These are phyloP conservation scores for Candida koratica DNA, from an alignment of 805 yeast genomes.

Conservation along the genomic window DNA sequence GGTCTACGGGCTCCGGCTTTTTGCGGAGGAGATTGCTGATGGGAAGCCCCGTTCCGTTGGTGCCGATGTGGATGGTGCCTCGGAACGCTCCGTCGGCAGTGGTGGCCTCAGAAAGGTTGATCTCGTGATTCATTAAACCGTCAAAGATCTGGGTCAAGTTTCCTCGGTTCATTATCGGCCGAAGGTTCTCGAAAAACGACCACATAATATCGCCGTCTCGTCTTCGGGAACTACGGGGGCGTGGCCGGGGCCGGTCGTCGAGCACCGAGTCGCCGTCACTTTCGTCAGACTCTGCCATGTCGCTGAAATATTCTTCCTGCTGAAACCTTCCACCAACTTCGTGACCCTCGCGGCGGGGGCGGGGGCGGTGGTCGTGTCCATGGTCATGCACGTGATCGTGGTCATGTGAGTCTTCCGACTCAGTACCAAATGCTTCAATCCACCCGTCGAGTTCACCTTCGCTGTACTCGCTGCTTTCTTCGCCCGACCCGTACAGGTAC, in stretches of 20 bases:
- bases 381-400: not conserved
- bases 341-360: too few relatives aligned
- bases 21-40: conserved; percentile 20
- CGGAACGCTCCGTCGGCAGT: conserved; percentile 18
- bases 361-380: not conserved
- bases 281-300: conserved; percentile 12
- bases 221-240: conserved; percentile 16
- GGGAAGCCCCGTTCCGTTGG: conserved; percentile 8
- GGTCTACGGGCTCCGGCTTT: conserved; percentile 14
- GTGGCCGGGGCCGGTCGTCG: conserved; percentile 22
- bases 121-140: conserved; percentile 15
- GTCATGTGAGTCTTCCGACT: conserved; percentile 17
- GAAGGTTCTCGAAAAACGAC: conserved; percentile 25
- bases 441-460: conserved; percentile 39
- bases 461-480: conserved; percentile 29
- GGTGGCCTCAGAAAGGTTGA: conserved; percentile 4
- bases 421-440: conserved; percentile 36
- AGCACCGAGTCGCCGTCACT: conserved; percentile 20
- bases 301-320: too few relatives aligned
- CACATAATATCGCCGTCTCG: conserved; percentile 22
- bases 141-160: conserved; percentile 17
- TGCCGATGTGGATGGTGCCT: conserved; percentile 23
- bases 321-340: not conserved
- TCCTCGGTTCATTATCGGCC: conserved; percentile 20
- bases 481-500: conserved; percentile 21